Base-by-base conservation (phyloP, 2,329 filamentous ascomycete species). In the Fusarium euwallaceae region DNA sequence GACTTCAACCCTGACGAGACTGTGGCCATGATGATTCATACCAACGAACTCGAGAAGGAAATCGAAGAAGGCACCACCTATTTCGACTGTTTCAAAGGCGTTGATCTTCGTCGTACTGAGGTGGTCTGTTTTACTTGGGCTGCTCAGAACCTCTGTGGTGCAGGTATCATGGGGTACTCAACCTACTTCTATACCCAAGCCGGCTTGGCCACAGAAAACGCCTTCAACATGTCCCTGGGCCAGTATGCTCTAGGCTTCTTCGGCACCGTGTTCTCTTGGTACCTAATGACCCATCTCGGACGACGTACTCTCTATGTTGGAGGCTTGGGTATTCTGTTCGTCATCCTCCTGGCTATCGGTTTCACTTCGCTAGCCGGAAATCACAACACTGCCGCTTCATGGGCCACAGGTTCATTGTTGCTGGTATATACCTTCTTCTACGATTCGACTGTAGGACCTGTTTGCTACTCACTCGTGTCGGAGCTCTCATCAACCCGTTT, bases 391-490 rank as follows among this genome's bases (percentile, higher is more conserved):
- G 79, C 84, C 11, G 86, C 85, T 0, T 84, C 85, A n/a, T 86
- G 83, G 81, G 84, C 83, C 2, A 85, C 85, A 5, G 88, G 86
- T 12, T 81, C 83, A 6, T 78, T 89, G 73, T 78, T 81, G 14
- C 72, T 82, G 32, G 79, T 84, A 61, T 86, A 85, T 79, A 84
- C 83, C n/a, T 82, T 85, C 60, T 80, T 84, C 43, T 83, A 82
- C 65, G 76, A 83, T 62, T 71, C 76, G 29, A 82, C 81, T n/a
- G 78, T 83, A 20, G 82, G 81, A 4, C 82, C 65, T 66, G 94
- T 97, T n/a, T 94, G 93, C 84, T 97, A 96, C 84, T 95, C 94
- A 0, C 88, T 84, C 58, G 78, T 80, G 2, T 79, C 81, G 41
- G 81, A 83, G 74, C 78, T 82, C 11, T 76, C 79, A 6, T 78